phyloP scores from a whole-genome alignment of 768 basidiomycete species.

The Clavulina sp. region DNA sequence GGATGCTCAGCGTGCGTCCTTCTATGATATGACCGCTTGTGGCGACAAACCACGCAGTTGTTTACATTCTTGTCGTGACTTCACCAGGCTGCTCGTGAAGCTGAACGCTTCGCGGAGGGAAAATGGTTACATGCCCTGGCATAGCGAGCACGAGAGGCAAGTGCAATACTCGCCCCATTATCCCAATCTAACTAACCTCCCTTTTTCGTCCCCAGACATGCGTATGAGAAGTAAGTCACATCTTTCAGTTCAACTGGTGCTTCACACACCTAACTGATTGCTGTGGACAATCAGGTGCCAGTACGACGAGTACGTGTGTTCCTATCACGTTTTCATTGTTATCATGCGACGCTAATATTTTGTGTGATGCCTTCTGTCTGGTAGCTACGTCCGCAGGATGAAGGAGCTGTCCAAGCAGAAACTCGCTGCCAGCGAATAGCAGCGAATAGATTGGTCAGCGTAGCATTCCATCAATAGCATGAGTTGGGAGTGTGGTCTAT shows the following conservation, averaged over 20 bases:
- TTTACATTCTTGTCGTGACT: constrained; percentile 12
- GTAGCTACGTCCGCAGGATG: constrained; percentile 77
- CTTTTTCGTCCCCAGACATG: constrained; percentile 17
- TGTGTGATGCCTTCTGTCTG: background rate
- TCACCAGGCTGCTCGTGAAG: constrained; percentile 62
- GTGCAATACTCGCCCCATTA: constrained; percentile 20
- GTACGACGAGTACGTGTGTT: constrained; percentile 68
- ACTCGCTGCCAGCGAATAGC: constrained; percentile 26
- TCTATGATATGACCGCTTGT: background rate
- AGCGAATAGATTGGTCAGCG: constrained; percentile 4
- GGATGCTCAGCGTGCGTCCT: constrained; percentile 72
- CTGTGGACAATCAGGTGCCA: constrained; percentile 47
- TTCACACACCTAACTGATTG: constrained; percentile 1
- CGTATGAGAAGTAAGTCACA: constrained; percentile 24
- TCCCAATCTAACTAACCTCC: background rate
- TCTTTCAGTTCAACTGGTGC: background rate
- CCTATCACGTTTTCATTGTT: background rate
- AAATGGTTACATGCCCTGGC: constrained; percentile 72
- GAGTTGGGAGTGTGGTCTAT: background rate
- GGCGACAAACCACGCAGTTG: background rate
- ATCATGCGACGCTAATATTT: background rate
- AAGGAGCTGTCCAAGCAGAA: constrained; percentile 65
- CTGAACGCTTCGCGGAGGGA: constrained; percentile 74
- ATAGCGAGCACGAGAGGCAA: constrained; percentile 83
- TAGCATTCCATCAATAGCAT: background rate